Conservation (phyloP, 2,329 filamentous ascomycete species). For the Hymenoscyphus salicellus region DNA sequence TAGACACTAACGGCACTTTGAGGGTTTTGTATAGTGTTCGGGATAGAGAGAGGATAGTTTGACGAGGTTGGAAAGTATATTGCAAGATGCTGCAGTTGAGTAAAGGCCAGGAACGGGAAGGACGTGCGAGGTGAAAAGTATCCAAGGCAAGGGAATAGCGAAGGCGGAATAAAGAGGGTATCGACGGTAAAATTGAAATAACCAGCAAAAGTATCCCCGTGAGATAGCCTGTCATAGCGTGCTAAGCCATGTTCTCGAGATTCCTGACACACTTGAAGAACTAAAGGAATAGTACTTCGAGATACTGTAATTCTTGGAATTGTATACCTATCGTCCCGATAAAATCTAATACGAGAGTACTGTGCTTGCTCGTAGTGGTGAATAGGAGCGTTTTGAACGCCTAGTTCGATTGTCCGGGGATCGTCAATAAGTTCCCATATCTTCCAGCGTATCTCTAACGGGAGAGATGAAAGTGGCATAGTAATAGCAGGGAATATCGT, state of each 20-base stretch:
- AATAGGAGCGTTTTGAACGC: too few species aligned
- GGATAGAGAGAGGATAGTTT: not conserved
- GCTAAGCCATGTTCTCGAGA: not conserved
- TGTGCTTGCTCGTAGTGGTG: not conserved
- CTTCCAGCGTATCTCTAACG: too few species aligned
- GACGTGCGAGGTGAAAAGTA: not conserved
- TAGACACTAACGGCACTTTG: not conserved
- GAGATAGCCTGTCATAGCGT: not conserved
- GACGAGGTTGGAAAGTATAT: not conserved
- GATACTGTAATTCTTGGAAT: not conserved
- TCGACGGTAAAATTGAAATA: not conserved
- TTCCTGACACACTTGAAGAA: not conserved
- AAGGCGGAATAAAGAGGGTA: not conserved
- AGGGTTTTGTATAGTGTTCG: not conserved
- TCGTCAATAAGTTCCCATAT: too few species aligned
- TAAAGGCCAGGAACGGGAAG: not conserved
- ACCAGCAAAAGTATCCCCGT: not conserved
- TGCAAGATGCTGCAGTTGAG: not conserved
- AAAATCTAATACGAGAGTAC: not conserved
- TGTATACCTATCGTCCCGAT: not conserved
- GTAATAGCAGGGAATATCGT: too few species aligned
- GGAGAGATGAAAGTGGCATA: too few species aligned
- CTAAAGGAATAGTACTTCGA: not conserved
- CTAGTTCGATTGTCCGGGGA: not conserved
- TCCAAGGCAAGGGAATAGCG: not conserved